A percentile compares a stretch with the other conserved stretches of the same genome.
phyloP scores from a whole-genome alignment of 192 early-diverging fungal genomes.

The Mortierella hygrophila region DNA sequence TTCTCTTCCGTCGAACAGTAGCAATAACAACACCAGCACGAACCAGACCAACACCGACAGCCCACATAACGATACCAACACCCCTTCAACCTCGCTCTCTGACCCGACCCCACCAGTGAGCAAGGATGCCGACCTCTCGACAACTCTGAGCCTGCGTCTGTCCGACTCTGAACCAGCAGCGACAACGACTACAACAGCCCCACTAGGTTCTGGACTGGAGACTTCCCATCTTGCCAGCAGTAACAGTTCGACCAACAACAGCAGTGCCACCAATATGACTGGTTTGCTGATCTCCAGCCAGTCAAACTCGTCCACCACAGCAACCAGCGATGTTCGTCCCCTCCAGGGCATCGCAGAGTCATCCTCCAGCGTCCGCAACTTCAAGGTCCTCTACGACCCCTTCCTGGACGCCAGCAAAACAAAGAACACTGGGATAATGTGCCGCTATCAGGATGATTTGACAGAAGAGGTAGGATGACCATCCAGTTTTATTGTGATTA shows the following conservation, averaged over 20 bases:
- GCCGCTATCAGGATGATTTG: conserved; percentile 55
- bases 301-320: not conserved
- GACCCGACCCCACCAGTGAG: not conserved
- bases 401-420: conserved; percentile 52
- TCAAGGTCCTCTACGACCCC: conserved; percentile 49
- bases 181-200: not conserved
- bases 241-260: not conserved
- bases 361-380: conserved; percentile 33
- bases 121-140: not conserved
- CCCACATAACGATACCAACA: conserved; percentile 14
- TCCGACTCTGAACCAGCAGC: conserved; percentile 3
- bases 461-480: conserved; percentile 37
- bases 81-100: not conserved
- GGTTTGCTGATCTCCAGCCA: conserved; percentile 11
- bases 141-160: conserved; percentile 1
- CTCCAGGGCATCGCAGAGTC: conserved; percentile 12
- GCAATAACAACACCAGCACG: conserved; percentile 1
- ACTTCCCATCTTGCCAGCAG: not conserved
- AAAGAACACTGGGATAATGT: conserved; percentile 37
- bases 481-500: not conserved
- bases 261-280: not conserved
- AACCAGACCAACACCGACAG: conserved; percentile 4
- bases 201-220: not conserved
- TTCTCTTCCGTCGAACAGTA: conserved; percentile 45
- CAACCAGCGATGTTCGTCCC: conserved; percentile 10